Conservation (phyloP, 352 stramenopile species). For the Hyaloperonospora brassicae region DNA sequence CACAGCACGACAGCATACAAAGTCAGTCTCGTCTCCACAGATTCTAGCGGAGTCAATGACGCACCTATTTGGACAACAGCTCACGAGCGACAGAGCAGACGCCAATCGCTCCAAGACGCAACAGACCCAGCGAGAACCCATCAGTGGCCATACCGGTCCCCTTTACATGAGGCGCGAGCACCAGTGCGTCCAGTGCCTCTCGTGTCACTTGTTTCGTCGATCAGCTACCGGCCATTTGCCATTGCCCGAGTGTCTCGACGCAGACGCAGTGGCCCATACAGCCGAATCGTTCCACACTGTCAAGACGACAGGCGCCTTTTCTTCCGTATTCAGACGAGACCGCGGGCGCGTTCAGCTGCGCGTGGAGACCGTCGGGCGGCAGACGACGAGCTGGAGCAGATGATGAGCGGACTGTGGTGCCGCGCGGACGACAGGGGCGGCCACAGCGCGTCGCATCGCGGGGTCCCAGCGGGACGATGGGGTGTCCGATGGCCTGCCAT, state of each 20-base stretch:
- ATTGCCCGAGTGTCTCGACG: background rate
- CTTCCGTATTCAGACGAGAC: constrained; percentile 31
- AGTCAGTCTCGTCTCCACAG: constrained; percentile 3
- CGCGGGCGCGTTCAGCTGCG: constrained; percentile 40
- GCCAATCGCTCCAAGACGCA: constrained; percentile 78
- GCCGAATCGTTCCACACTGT: background rate
- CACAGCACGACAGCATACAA: constrained; percentile 1
- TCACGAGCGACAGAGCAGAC: constrained; percentile 90
- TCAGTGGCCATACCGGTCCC: constrained; percentile 85
- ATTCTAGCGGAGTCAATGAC: background rate
- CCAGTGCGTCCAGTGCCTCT: constrained; percentile 62
- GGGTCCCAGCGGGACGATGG: constrained; percentile 1
- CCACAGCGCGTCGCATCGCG: constrained; percentile 33
- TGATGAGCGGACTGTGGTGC: constrained; percentile 15
- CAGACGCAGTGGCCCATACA: background rate
- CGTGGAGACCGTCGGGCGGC: constrained; percentile 10
- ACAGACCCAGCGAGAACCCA: constrained; percentile 83
- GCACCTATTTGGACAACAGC: constrained; percentile 79
- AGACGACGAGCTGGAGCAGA: constrained; percentile 16
- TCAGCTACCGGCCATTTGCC: constrained; percentile 16
- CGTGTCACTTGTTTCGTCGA: constrained; percentile 37
- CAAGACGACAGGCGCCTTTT: constrained; percentile 36
- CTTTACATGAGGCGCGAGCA: constrained; percentile 92
- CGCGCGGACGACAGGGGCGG: constrained; percentile 15
- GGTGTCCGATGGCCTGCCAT: constrained; percentile 3